Conservation (phyloP, 2,329 filamentous ascomycete genomes). For the Pseudocercospora crystallina region DNA sequence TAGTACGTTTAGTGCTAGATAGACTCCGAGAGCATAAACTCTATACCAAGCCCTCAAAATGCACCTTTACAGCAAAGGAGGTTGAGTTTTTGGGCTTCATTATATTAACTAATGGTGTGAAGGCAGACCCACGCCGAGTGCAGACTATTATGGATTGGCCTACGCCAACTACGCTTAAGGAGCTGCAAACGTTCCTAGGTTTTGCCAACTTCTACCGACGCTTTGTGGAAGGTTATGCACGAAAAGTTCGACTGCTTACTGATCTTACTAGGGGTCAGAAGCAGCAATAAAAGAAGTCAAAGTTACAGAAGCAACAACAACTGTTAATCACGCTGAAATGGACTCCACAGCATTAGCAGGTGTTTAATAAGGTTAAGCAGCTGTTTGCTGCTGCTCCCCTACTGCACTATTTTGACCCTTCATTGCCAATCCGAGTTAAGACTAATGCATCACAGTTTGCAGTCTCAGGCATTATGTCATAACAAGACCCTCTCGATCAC, state of each 20-base stretch:
- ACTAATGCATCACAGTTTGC: background rate
- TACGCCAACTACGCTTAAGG: background rate
- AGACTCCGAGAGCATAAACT: slow-evolving; percentile 6
- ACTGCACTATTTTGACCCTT: background rate
- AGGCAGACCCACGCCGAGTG: no score
- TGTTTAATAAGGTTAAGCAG: background rate
- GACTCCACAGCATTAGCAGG: background rate
- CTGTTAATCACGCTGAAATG: background rate
- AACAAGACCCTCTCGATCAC: no score
- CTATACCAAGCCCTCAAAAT: slow-evolving; percentile 19
- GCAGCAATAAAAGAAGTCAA: no score
- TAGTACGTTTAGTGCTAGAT: slow-evolving; percentile 8
- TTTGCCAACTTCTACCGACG: slow-evolving; percentile 3
- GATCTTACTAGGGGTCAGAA: no score
- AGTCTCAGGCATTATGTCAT: background rate
- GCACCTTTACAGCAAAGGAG: slow-evolving; percentile 19
- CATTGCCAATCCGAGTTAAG: background rate
- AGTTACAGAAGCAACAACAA: slow-evolving; percentile 6
- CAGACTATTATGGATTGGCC: slow-evolving; percentile 4
- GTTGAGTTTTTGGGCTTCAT: slow-evolving; percentile 22
- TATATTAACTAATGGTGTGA: slow-evolving; percentile 1
- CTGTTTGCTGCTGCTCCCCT: background rate
- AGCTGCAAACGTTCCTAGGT: slow-evolving; percentile 2
- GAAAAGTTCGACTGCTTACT: no score
- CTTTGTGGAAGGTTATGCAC: slow-evolving; percentile 5